Conservation (phyloP, 163 green algal species). For the Volvox carteri region DNA sequence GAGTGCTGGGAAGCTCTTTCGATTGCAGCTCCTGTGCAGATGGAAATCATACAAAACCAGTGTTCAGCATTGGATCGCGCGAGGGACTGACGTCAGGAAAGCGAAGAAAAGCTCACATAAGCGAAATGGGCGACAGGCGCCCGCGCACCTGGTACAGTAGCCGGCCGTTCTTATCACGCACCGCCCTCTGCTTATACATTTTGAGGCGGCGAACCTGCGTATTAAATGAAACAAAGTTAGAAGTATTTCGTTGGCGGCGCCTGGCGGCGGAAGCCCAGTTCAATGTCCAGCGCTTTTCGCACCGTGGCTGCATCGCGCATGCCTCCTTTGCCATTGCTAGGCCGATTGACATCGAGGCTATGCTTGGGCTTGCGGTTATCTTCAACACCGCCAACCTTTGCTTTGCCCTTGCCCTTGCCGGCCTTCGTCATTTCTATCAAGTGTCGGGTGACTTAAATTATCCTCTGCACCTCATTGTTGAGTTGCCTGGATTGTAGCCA, state of each 20-base stretch:
- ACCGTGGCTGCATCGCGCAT: constrained; percentile 86
- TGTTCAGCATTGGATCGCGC: not conserved
- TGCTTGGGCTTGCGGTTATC: constrained; percentile 84
- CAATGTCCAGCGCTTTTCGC: constrained; percentile 1
- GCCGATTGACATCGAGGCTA: constrained; percentile 76
- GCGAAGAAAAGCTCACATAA: not conserved
- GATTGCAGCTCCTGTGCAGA: constrained; percentile 91
- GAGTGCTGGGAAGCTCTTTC: constrained; percentile 94
- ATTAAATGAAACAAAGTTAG: not conserved
- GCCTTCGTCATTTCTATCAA: constrained; percentile 44
- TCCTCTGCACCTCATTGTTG: not conserved
- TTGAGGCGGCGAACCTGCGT: constrained; percentile 89
- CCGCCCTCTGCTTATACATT: constrained; percentile 96
- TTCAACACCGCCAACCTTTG: constrained; percentile 19
- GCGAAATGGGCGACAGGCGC: too few species aligned
- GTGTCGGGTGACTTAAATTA: not conserved
- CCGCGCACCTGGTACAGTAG: constrained; percentile 83
- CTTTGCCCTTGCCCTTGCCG: constrained; percentile 49
- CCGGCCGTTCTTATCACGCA: constrained; percentile 93
- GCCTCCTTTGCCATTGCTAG: constrained; percentile 70
- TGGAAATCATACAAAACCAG: not conserved
- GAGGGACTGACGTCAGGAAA: not conserved
- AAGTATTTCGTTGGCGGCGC: not conserved
- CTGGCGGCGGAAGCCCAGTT: not conserved
- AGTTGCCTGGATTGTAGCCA: too few species aligned